Base-by-base conservation (phyloP, 2,329 filamentous ascomycete genomes). In the Colletotrichum plurivorum region DNA sequence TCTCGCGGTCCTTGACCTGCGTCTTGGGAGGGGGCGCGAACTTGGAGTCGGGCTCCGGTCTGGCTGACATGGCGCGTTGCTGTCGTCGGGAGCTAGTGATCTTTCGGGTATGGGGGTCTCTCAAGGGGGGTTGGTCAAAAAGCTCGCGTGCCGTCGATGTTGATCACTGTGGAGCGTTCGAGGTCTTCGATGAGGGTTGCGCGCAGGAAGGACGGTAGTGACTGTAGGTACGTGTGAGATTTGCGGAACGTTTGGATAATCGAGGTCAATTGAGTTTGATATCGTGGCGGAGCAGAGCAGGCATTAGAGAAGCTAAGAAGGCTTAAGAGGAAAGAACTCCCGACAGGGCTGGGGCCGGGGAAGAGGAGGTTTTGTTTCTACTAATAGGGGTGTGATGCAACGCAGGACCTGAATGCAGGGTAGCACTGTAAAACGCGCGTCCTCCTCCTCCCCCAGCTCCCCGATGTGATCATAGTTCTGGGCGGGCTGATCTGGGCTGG, bases 21-120 rank as follows among this genome's bases (percentile, higher is more conserved):
- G 68, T 71, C 57, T 72, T 49, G 8, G 67, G 64, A n/a, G 53
- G 60, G n/a, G 61, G 56, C 25, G 58, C 64, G 36, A 71, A 70
- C 31, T 55, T 70, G 52, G 39, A 43, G 43, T 62, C 67, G 16
- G 67, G 67, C 3, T 64, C 57, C 18, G 66, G 57, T 43, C 52
- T 43, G 52, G 46, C 61, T 22, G 65, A 67, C 59, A 71, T 67
- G 63, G 39, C 52, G 56, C 9, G 51, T 43, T 18, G 60, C 55
- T 48, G 10, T 60, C 25, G 9, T 8, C 51, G 13, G 4, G 18
- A 4, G 49, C 55, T 15, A 41, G 54, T 59, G 31, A 5, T 20
- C 27, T 22, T 39, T 13, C 18, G n/a, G 18, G 59, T 27, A 20
- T 46, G 48, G n/a, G 39, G 13, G 20, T 22, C 20, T 18, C 16